Evolutionary conservation across 2,329 filamentous ascomycete genomes (phyloP).

Genomic region (Didymella glomerata): DNA sequence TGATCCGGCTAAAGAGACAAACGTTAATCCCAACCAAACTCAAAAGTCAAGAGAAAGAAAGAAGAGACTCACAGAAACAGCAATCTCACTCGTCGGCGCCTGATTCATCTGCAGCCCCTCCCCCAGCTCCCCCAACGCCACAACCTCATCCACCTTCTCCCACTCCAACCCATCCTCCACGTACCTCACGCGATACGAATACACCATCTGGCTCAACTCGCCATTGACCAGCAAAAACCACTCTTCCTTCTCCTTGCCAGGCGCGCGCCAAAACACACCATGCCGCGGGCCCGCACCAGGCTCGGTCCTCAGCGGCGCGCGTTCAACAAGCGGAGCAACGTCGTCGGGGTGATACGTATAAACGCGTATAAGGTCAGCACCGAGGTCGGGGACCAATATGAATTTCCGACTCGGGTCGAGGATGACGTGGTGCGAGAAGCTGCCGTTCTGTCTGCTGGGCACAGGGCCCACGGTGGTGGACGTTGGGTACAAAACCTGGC

Average conservation of each 20-base stretch:
- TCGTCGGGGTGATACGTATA: constrained; percentile 59
- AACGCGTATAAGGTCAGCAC: constrained; percentile 68
- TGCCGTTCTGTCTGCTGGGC: constrained; percentile 46
- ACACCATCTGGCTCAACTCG: constrained; percentile 26
- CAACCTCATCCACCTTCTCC: constrained; percentile 9
- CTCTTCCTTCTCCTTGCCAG: constrained; percentile 3
- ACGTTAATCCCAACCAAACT: background rate
- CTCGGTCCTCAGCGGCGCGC: constrained; percentile 56
- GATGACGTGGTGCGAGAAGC: constrained; percentile 62
- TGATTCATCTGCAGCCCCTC: constrained; percentile 14
- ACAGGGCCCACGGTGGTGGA: constrained; percentile 17
- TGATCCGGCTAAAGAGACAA: constrained; percentile 42
- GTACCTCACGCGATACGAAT: constrained; percentile 23
- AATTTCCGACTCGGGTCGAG: constrained; percentile 69
- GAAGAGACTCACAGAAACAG: constrained; percentile 18
- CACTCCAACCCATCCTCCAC: constrained; percentile 12
- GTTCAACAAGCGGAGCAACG: constrained; percentile 54
- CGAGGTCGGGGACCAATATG: constrained; percentile 70
- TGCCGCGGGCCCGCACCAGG: constrained; percentile 71
- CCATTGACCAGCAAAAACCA: constrained; percentile 27
- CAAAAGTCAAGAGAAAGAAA: background rate
- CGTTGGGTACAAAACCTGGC: constrained; percentile 19
- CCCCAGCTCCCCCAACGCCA: constrained; percentile 12
- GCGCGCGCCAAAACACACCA: constrained; percentile 59
- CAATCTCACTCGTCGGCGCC: constrained; percentile 28